phyloP scores from a whole-genome alignment of 768 basidiomycete species.

The Postia placenta region DNA sequence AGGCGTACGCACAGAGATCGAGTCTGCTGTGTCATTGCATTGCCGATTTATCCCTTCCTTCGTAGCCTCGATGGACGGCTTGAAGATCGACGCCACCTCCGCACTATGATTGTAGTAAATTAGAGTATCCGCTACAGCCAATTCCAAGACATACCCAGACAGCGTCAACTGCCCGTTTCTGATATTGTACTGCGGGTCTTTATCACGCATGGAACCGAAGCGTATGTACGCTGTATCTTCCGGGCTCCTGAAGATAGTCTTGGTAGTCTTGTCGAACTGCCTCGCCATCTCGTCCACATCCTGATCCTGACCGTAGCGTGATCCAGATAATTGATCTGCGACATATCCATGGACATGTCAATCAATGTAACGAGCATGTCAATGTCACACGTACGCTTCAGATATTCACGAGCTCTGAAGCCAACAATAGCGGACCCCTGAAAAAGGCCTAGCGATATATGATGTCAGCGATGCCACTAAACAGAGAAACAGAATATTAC shows the following conservation, averaged over 20 bases:
- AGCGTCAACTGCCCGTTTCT: constrained; percentile 34
- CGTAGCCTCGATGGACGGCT: constrained; percentile 35
- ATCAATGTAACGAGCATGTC: no score
- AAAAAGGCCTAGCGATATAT: no score
- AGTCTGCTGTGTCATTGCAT: neutral
- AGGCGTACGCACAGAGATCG: neutral
- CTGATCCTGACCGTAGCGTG: constrained; percentile 35
- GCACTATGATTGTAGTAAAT: constrained; percentile 9
- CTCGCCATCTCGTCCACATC: constrained; percentile 42
- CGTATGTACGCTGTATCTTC: constrained; percentile 33
- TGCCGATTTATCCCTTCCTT: constrained; percentile 16
- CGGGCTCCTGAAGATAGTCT: constrained; percentile 27
- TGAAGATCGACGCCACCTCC: constrained; percentile 37
- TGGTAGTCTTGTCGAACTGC: constrained; percentile 33
- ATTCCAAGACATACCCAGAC: constrained; percentile 23
- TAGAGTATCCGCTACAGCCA: neutral
- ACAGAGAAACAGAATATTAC: constrained; percentile 22
- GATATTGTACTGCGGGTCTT: constrained; percentile 32
- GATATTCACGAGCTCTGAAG: no score
- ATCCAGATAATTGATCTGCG: constrained; percentile 42
- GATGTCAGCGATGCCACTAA: no score
- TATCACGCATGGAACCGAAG: constrained; percentile 35
- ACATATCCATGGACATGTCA: constrained; percentile 31
- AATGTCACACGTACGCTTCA: no score
- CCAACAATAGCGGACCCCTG: no score